Evolutionary conservation across 306 rosid genomes (phyloP).

Genomic region (Begonia fuchsioides): DNA sequence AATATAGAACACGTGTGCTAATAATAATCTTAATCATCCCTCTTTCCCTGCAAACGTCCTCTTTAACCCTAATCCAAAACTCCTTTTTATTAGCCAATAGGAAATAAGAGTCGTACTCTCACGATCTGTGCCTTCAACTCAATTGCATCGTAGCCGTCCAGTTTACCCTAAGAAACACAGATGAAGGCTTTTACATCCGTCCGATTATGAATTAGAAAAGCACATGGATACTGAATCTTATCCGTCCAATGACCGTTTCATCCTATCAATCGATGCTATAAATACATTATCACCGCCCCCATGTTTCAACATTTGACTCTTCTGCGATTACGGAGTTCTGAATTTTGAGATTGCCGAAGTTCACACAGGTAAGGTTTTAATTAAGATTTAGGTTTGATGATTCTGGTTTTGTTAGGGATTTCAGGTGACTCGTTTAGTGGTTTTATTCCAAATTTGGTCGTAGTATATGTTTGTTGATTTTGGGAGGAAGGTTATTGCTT

Average conservation of each 20-base stretch:
- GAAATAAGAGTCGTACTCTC: neutral
- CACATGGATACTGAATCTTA: constrained; percentile 1
- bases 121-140: neutral
- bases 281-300: neutral
- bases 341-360: neutral
- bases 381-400: neutral
- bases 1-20: neutral
- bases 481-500: too few species aligned
- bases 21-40: neutral
- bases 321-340: constrained; percentile 1
- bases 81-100: neutral
- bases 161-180: neutral
- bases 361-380: neutral
- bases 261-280: neutral
- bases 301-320: neutral
- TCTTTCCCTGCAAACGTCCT: neutral
- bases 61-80: neutral
- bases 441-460: too few species aligned
- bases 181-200: neutral
- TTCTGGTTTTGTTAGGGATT: neutral
- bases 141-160: neutral
- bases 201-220: neutral
- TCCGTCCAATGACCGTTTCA: neutral
- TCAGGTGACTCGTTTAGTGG: too few species aligned
- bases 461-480: too few species aligned